Percentiles rank a stretch among this genome's conserved stretches.
Conservation (phyloP, 1,284 basidiomycete genomes). For the Ustilago bromivora region DNA sequence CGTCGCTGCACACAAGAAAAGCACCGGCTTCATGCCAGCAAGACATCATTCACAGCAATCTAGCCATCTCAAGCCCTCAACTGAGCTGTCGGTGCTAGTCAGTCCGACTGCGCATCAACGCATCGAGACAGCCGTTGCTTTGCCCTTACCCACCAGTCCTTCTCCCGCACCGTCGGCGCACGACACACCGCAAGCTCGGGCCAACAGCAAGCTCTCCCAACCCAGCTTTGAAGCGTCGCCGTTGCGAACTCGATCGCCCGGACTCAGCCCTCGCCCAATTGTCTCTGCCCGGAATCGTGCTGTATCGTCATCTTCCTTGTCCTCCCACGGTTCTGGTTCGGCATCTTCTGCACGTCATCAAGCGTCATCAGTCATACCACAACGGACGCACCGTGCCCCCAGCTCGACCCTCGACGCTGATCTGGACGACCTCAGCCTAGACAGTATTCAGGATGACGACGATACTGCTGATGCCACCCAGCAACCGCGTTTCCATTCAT, state of each 20-base stretch:
- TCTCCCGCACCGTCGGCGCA: conserved; percentile 12
- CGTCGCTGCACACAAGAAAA: conserved; percentile 22
- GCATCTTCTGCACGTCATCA: conserved; percentile 20
- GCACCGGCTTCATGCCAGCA: conserved; percentile 38
- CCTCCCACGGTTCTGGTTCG: conserved; percentile 38
- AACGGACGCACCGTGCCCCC: neutral
- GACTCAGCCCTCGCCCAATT: conserved; percentile 16
- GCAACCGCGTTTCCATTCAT: conserved; percentile 10
- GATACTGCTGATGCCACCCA: conserved; percentile 35
- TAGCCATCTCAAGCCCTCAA: conserved; percentile 16
- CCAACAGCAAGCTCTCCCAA: conserved; percentile 18
- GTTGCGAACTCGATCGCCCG: conserved; percentile 30
- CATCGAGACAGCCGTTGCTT: conserved; percentile 35
- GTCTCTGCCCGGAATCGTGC: conserved; percentile 25
- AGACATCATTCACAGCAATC: conserved; percentile 22
- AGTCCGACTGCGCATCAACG: conserved; percentile 39
- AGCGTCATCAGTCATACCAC: conserved; percentile 14
- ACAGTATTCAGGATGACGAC: conserved; percentile 22
- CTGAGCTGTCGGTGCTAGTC: conserved; percentile 30
- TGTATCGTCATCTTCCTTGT: conserved; percentile 40
- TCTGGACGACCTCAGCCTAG: conserved; percentile 28
- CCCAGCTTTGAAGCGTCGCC: conserved; percentile 16
- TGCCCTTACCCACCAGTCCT: conserved; percentile 46
- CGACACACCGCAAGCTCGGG: conserved; percentile 19
- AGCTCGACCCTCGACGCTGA: conserved; percentile 17